Base-by-base conservation (phyloP, 1,284 basidiomycete genomes). In the Ustilago sp. region DNA sequence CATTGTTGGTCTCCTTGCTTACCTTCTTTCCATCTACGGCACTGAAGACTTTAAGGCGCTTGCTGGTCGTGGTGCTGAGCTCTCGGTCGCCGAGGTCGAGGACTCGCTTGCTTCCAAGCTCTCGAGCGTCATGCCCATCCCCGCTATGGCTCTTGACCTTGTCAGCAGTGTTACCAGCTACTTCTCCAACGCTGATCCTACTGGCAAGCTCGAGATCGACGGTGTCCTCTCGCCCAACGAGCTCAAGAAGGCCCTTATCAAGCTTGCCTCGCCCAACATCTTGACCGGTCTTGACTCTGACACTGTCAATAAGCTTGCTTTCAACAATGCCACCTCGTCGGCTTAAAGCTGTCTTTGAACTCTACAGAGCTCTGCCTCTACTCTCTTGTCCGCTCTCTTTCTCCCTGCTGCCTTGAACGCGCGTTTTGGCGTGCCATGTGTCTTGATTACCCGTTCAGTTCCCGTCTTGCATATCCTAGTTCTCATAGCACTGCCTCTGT, bases 211-310 rank as follows among this genome's bases (percentile, higher is more conserved):
- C 17, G 62, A 83, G 63, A 83, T 58, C 80, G 94, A 45, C 89
- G 90, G 77, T 56, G 78, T 80, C 2, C 59, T 85, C 23, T 34
- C 63, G 0, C 92, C 94, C 28, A 79, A 84, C 28, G 89, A 92
- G 85, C 87, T 96, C 77, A 95, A 93, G 91, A 88, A 90, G 81
- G 92, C 92, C 6, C 82, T 96, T 48, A 62, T 92, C 64, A 88
- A 87, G 19, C 88, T 95, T 15, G 88, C 92, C 28, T 91, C 89
- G 60, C 80, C 83, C n/a, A 90, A 87, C 67, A 72, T 89, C 39
- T 87, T 95, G 28, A 73, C 80, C 1, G 83, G 75, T 43, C 67
- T 86, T 32, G 82, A 85, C 64, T 13, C 57, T 2, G 83, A 82
- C 70, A 86, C 81, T 31, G 64, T 76, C 48, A 85, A 86, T 74